Percentiles rank a stretch among this genome's conserved stretches.
Conservation (phyloP, 2,329 filamentous ascomycete genomes). For the Rutstroemia sp. region DNA sequence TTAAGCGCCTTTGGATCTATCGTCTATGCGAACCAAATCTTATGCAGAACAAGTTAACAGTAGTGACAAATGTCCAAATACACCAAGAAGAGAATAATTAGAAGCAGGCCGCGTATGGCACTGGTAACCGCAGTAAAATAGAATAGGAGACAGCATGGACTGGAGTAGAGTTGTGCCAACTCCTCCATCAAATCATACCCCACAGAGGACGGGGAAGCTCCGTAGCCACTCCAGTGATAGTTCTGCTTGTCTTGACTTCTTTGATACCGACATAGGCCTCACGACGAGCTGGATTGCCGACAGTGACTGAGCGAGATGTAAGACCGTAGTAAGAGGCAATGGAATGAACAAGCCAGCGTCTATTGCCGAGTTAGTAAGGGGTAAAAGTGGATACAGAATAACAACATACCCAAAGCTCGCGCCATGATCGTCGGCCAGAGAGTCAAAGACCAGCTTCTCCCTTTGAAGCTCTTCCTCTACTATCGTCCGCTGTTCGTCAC, state of each 20-base stretch:
- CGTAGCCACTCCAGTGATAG: constrained; percentile 14
- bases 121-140: not conserved
- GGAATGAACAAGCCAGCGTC: constrained; percentile 87
- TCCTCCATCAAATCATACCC: constrained; percentile 31
- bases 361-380: constrained; percentile 31
- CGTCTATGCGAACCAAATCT: not conserved
- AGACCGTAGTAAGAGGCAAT: constrained; percentile 89
- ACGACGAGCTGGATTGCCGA: constrained; percentile 61
- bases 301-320: constrained; percentile 71
- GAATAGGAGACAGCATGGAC: not conserved
- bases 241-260: constrained; percentile 30
- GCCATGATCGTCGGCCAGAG: constrained; percentile 63
- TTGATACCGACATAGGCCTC: constrained; percentile 79
- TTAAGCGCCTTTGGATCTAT: not conserved
- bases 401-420: constrained; percentile 66
- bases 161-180: not conserved
- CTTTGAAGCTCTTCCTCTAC: constrained; percentile 46
- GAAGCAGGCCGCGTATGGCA: not conserved
- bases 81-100: not conserved
- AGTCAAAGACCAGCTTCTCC: constrained; percentile 74
- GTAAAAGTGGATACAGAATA: constrained; percentile 8
- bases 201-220: constrained; percentile 55
- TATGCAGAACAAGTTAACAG: not conserved
- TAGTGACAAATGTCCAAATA: not conserved
- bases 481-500: constrained; percentile 42